Evolutionary conservation across 208 protist species (phyloP), one percentile per base, ranked within the genome.

Genomic region (Porcisia deanei): DNA sequence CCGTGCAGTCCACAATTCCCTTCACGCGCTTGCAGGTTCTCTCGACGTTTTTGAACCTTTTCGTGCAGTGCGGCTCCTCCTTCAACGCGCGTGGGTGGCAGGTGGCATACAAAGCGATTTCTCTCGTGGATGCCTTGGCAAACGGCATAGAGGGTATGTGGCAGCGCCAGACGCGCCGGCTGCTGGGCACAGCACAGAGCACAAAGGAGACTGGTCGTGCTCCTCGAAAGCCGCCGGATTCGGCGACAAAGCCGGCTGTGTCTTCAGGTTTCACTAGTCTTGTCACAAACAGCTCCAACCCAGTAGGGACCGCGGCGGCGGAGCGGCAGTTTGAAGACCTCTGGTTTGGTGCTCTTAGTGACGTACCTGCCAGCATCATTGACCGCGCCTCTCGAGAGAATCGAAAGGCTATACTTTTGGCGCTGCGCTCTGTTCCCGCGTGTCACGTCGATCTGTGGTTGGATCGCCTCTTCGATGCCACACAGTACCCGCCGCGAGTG

Each of bases 61-160:
- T 90, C 73, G 43, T 92, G 47, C 54, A 74, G 37, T 89, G 87
- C 70, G 92, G 92, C 47, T 75, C 80, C 12, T 91, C 80, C 30
- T 90, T 96, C 65, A 88, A 88, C 55, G 54, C 85, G 25, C 82
- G 82, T 22, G 80, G 79, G 63, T 96, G 92, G 90, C 76, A 90
- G 82, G 73, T 82, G 8, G 89, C 85, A 39, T 96, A 96, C 82
- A 88, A 79, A 20, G 80, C 78, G 3, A 71, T 96, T 30, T 96
- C 92, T 6, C 78, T 96, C 5, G 63, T 96, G 18, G 92, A 96
- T 67, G 84, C 88, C 9, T 75, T 94, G 57, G 91, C 89, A 2
- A 96, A 96, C 71, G 92, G 92, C 25, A 78, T 90, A 0, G 90
- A 96, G 58, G 90, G 92, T 20, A 73, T 94, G 78, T 96, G 89